Evolutionary conservation across 1,284 basidiomycete genomes (phyloP).

Genomic region (Entoloma clypeatum): DNA sequence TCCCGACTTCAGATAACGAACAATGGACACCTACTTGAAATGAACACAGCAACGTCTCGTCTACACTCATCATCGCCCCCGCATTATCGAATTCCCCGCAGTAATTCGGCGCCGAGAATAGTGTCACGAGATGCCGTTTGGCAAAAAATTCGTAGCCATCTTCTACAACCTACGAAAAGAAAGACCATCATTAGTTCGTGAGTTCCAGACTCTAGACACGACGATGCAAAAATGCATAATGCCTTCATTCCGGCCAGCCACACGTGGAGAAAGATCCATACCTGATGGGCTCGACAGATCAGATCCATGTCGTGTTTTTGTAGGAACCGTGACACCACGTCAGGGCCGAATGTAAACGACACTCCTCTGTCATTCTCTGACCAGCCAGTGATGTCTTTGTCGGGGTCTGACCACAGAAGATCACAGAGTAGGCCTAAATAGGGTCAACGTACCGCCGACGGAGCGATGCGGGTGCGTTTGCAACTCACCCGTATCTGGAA

Average conservation of each 20-base stretch:
- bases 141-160: conserved; percentile 99
- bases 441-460: conserved; percentile 12
- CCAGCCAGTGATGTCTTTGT: conserved; percentile 99
- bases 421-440: conserved; percentile 84
- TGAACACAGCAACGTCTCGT: conserved; percentile 95
- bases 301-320: conserved; percentile 99
- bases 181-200: conserved; percentile 5
- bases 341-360: conserved; percentile 97
- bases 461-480: background rate
- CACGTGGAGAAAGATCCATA: conserved; percentile 30
- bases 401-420: conserved; percentile 97
- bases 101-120: conserved; percentile 98
- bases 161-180: conserved; percentile 77
- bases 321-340: conserved; percentile 96
- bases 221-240: background rate
- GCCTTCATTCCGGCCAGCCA: background rate
- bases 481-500: conserved; percentile 87
- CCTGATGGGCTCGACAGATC: conserved; percentile 97
- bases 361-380: conserved; percentile 99
- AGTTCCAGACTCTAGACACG: background rate
- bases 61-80: conserved; percentile 99
- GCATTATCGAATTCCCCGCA: conserved; percentile 99
- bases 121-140: conserved; percentile 93
- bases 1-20: background rate
- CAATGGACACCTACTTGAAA: conserved; percentile 77